A percentile compares a stretch with the other conserved stretches of the same genome.
Evolutionary conservation across 1,284 basidiomycete species (phyloP).

Genomic region (Meripilus lineatus): DNA sequence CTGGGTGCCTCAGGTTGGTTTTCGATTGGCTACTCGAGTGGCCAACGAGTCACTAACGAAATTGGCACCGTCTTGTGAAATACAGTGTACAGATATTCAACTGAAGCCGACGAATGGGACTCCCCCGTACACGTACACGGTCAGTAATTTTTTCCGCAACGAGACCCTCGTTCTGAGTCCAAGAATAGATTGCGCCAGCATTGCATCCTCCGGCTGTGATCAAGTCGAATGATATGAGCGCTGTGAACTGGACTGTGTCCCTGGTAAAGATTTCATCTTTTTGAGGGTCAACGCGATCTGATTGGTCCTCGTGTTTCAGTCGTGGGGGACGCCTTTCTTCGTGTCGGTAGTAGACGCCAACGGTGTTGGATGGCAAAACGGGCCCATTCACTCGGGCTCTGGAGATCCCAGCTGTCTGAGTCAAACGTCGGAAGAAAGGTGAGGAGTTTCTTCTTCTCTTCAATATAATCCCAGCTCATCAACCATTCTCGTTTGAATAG

Average conservation of each 20-base stretch:
- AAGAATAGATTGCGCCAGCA: conserved; percentile 46
- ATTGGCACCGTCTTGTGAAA: neutral
- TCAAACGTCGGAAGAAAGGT: too few relatives aligned
- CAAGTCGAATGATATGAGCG: conserved; percentile 33
- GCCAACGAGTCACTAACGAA: too few relatives aligned
- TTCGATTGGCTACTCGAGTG: neutral
- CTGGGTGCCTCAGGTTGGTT: conserved; percentile 49
- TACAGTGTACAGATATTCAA: conserved; percentile 50
- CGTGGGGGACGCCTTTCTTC: conserved; percentile 53
- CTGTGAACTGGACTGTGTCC: conserved; percentile 54
- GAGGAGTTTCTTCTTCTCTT: neutral
- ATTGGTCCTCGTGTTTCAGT: conserved; percentile 20
- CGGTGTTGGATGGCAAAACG: conserved; percentile 49
- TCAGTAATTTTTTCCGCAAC: conserved; percentile 14
- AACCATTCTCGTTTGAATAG: neutral
- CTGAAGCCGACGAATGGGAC: conserved; percentile 51
- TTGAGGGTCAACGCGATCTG: neutral
- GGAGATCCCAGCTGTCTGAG: conserved; percentile 31
- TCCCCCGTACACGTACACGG: conserved; percentile 54
- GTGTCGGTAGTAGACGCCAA: conserved; percentile 47
- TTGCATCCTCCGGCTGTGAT: conserved; percentile 57
- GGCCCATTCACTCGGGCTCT: conserved; percentile 46
- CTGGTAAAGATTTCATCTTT: conserved; percentile 26
- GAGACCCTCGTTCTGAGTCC: neutral
- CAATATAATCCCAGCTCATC: conserved; percentile 1